Base-by-base conservation (phyloP, 371 early-diverging fungal species). In the Apophysomyces ossiformis region DNA sequence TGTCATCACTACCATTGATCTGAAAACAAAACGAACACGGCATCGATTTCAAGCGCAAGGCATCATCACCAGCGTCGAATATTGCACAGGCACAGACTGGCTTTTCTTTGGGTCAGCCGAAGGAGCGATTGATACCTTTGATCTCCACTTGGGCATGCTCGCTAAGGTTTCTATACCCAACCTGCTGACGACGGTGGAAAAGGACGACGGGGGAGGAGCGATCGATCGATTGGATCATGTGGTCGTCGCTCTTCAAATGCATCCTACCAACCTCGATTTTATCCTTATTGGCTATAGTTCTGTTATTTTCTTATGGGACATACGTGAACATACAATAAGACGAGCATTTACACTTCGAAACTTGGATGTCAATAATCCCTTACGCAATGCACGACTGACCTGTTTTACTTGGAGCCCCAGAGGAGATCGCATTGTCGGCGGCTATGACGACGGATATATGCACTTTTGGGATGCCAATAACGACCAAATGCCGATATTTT, bases 1-100 rank as follows among this genome's bases (percentile, higher is more conserved):
- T 38, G 75, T 72, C 3, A 79, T 87, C 32, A 76, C 77, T 2
- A 78, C 83, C 3, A 75, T 86, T 62, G 86, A 87, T 63, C 69
- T 87, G 12, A 71, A 76, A 16, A 81, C 81, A 58, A 73, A 76
- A 58, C 71, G 68, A 32, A 66, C 78, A 1, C 73, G 74, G 21
- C 75, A 79, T 60, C 70, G 73, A 37, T 50, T 83, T 18, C 61
- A 71, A 26, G 76, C 82, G 0, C 82, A 76, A 21, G 82, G 71
- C 12, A 76, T 85, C 57, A 82, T 86, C 47, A 87, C 86, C 8
- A 78, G 85, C 12, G 69, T 80, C 32, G 76, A 81, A 38, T 77
- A 83, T 21, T 81, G 82, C 47, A 35, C 72, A 4, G 88, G 86
- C 26, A 78, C 85, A 46, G 85, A 87, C 41, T 87, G 86, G 85